Conservation (phyloP, 495 filamentous ascomycete genomes). For the Sabuloglossum arenarium region DNA sequence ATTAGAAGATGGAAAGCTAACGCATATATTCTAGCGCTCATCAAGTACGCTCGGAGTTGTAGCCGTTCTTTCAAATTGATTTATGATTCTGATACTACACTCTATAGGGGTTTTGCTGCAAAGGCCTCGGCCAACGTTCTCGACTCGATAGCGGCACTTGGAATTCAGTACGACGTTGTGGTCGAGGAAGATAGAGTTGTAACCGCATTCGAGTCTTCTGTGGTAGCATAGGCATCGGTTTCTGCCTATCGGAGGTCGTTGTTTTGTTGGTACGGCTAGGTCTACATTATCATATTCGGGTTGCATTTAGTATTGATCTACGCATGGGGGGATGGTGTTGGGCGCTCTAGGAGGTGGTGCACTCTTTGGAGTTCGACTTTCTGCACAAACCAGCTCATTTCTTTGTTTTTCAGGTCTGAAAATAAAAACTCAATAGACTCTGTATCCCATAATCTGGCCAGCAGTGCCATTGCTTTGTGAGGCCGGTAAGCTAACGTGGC, state of each 20-base stretch:
- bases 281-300: no score
- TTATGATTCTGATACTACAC: conserved; percentile 9
- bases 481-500: not conserved
- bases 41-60: conserved; percentile 21
- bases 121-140: conserved; percentile 47
- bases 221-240: no score
- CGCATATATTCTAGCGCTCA: conserved; percentile 19
- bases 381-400: not conserved
- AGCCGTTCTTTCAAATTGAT: not conserved
- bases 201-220: not conserved
- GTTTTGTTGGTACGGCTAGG: no score
- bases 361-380: not conserved
- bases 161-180: conserved; percentile 37
- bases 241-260: no score
- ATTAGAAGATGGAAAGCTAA: conserved; percentile 3
- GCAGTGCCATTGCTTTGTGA: not conserved
- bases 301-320: no score
- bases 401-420: not conserved
- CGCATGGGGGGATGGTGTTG: not conserved
- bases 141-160: conserved; percentile 43
- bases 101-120: conserved; percentile 47
- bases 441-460: not conserved
- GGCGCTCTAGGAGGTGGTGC: not conserved
- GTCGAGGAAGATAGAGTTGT: conserved; percentile 64
- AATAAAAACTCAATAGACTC: not conserved